Percentiles rank a stretch among this genome's conserved stretches.
Conservation (phyloP, 1,284 basidiomycete genomes). For the Cutaneotrichosporon daszewskae region DNA sequence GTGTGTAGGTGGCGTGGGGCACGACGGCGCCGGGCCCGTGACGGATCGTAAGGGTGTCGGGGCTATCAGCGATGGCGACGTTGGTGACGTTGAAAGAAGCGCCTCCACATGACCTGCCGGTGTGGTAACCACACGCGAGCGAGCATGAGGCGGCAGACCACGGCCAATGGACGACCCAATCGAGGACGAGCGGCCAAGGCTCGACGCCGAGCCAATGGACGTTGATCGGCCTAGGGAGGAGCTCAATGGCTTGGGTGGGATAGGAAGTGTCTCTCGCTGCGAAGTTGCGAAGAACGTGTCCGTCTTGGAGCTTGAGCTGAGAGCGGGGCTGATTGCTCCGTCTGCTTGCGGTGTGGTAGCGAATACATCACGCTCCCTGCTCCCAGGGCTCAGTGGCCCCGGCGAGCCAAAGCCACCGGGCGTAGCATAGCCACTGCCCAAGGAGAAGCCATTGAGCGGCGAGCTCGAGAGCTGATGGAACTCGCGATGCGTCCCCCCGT, state of each 20-base stretch:
- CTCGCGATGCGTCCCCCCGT: too few species aligned
- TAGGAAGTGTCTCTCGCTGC: slow-evolving; percentile 22
- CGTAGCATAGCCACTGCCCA: neutral
- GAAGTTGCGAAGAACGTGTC: slow-evolving; percentile 37
- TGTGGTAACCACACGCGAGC: slow-evolving; percentile 12
- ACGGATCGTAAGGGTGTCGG: slow-evolving; percentile 11
- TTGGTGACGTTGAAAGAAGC: slow-evolving; percentile 3
- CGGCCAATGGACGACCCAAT: neutral
- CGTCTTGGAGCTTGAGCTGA: slow-evolving; percentile 29
- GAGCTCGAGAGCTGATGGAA: slow-evolving; percentile 3
- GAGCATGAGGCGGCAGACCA: slow-evolving; percentile 3
- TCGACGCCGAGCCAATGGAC: neutral
- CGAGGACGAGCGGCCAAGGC: neutral
- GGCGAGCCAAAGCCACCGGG: neutral
- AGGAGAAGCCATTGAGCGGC: neutral
- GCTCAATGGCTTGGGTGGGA: slow-evolving; percentile 31
- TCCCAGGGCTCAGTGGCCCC: neutral
- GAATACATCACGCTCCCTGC: neutral
- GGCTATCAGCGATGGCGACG: neutral
- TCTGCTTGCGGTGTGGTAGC: slow-evolving; percentile 1
- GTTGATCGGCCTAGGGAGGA: neutral
- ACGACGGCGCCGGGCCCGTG: slow-evolving; percentile 4
- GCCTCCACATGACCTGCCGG: neutral
- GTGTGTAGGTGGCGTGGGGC: neutral
- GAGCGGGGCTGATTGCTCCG: slow-evolving; percentile 21